phyloP scores from a whole-genome alignment of 495 filamentous ascomycete genomes.

The Lasiosphaeria miniovina region DNA sequence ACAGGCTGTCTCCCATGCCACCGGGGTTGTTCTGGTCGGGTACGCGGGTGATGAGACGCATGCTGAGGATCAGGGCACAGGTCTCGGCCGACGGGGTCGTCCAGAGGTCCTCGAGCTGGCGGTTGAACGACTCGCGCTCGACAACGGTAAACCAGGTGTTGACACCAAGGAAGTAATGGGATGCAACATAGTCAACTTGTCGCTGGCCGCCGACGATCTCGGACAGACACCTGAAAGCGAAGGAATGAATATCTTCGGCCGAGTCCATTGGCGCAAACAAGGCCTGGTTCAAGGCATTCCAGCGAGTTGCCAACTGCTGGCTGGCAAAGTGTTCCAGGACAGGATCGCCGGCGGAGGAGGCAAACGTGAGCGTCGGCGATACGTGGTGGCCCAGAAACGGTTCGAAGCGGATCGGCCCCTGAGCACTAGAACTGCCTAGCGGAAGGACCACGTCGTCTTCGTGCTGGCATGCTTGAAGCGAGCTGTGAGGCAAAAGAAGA shows the following conservation, averaged over 20 bases:
- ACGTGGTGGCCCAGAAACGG: slow-evolving; percentile 16
- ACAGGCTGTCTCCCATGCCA: slow-evolving; percentile 22
- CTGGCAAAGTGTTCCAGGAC: slow-evolving; percentile 14
- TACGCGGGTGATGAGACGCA: slow-evolving; percentile 23
- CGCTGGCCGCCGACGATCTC: slow-evolving; percentile 60
- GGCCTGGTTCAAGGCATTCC: slow-evolving; percentile 18
- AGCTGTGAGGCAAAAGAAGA: slow-evolving; percentile 7
- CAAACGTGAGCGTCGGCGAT: slow-evolving; percentile 10
- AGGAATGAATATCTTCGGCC: slow-evolving; percentile 24
- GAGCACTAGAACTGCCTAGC: slow-evolving; percentile 1
- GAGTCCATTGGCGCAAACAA: slow-evolving; percentile 25
- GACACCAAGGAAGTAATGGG: slow-evolving; percentile 25
- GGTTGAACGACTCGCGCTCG: slow-evolving; percentile 20
- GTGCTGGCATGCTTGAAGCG: slow-evolving; percentile 24
- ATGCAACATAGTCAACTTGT: slow-evolving; percentile 56
- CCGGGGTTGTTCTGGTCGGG: slow-evolving; percentile 13
- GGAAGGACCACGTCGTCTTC: slow-evolving; percentile 23
- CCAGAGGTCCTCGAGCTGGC: slow-evolving; percentile 22
- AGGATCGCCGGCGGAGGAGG: neutral
- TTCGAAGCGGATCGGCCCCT: slow-evolving; percentile 14
- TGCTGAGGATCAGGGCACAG: slow-evolving; percentile 26
- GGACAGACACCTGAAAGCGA: slow-evolving; percentile 61
- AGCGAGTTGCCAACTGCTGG: slow-evolving; percentile 8
- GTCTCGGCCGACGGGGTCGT: slow-evolving; percentile 26
- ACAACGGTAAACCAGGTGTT: slow-evolving; percentile 32